Evolutionary conservation across 2,329 filamentous ascomycete genomes (phyloP).

Genomic region (Geosmithia flava): DNA sequence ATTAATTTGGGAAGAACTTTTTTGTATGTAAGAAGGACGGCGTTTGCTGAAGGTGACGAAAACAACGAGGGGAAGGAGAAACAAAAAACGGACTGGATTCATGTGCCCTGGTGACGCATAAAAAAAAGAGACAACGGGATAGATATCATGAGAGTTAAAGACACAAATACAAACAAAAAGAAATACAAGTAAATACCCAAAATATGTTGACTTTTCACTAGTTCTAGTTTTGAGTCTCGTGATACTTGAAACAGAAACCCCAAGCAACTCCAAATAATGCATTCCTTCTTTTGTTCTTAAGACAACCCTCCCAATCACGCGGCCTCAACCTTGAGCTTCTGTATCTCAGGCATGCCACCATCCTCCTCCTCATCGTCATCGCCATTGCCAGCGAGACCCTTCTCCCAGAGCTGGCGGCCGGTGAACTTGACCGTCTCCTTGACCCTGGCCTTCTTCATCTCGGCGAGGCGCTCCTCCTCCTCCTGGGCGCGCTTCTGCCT

Average conservation of each 20-base stretch:
- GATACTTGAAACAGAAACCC: neutral
- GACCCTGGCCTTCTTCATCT: constrained; percentile 65
- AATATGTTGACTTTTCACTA: neutral
- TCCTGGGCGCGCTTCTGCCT: constrained; percentile 55
- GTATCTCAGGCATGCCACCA: constrained; percentile 46
- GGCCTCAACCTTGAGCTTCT: constrained; percentile 60
- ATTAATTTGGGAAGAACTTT: constrained; percentile 6
- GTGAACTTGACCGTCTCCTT: constrained; percentile 66
- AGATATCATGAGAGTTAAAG: neutral
- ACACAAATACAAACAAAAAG: neutral
- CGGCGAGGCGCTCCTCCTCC: constrained; percentile 69
- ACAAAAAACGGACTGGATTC: neutral
- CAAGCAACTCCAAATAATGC: constrained; percentile 1
- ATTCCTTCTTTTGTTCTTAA: neutral
- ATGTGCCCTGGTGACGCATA: neutral
- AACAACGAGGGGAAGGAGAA: neutral
- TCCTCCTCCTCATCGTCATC: constrained; percentile 53
- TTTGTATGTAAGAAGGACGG: neutral
- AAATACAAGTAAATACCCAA: neutral
- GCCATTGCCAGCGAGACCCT: constrained; percentile 53
- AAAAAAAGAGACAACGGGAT: neutral
- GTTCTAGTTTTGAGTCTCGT: neutral
- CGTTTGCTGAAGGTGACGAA: neutral
- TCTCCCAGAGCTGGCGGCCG: constrained; percentile 69
- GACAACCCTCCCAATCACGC: neutral